Base-by-base conservation (phyloP, 345 rosid species). In the Citrus unshiu region DNA sequence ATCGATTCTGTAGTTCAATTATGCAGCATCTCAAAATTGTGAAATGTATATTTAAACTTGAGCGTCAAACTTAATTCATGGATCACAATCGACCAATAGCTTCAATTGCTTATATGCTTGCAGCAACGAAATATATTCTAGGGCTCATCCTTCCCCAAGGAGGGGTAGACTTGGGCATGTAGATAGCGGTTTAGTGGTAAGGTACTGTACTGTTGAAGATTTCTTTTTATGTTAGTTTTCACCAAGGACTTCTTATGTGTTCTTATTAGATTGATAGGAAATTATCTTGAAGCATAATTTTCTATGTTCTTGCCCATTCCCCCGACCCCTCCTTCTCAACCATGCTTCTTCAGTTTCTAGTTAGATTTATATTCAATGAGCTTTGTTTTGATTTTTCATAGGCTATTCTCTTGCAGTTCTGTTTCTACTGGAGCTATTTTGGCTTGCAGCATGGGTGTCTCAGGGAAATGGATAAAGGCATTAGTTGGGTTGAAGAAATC, bases 391-490 rank as follows among this genome's bases (percentile, higher is more conserved):
- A 74, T 79, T 25, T 79, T 40, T 73, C 60, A 25, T n/a, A 77
- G 39, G 78, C 62, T 59, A 64, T 79, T 74, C 30, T 75, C 74
- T 66, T 68, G 79, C 82, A 88, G 91, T 80, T 77, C 10, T 40
- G 57, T 74, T 60, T 65, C 73, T 79, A 39, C 78, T 67, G 81
- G 79, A 74, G 79, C 37, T 77, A 75, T 57, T 24, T 80, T 56
- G 68, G 32, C 56, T 7, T 67, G 39, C 51, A 58, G 76, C 77
- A 97, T 97, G 99, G 99, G 99, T 81, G 95, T 91, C 77, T 89
- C 98, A 0, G 97, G 98, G 57, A 94, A 90, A 90, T 97, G 99
- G 99, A 86, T 97, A 76, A 94, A 87, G 85, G 92, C 98, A 73
- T 84, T 94, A 84, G 90, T 97, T 82, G 94, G 98, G 78, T 85